Evolutionary conservation across 2,329 filamentous ascomycete species (phyloP), one percentile per base, ranked within the genome.

Genomic region (Aspergillus intermedius): DNA sequence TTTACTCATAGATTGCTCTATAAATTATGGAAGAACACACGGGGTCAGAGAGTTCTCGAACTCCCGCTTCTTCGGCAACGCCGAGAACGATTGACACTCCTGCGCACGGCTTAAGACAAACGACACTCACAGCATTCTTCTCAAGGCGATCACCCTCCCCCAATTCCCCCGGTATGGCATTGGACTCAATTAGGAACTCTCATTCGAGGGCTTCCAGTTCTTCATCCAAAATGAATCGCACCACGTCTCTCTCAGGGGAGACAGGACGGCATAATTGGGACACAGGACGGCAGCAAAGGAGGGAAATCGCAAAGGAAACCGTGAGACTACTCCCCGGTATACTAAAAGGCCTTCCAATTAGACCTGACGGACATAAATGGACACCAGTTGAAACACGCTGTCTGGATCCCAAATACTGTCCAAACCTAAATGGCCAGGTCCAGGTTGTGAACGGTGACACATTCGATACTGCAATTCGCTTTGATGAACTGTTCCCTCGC

Each of bases 371-470:
- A 9, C 22, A 40, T 19, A 12, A 19, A 19, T 40, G 19, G 10
- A 13, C 37, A 40, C 34, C 8, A 40, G 9, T 5, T 19, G 15
- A 22, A 19, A n/a, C n/a, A 35, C 19, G 17, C 21, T 10, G 15
- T 35, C 9, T 40, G 37, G 37, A 40, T 21, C 17, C 37, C 17
- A 40, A 21, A 5, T 40, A 40, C 17, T 40, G 37, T 5, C 37
- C 37, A 8, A 13, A 40, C 15, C 17, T 40, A 7, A 40, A 40
- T 12, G 37, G 37, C 37, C 15, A 40, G 19, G 37, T 40, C 37
- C 69, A 66, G 45, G 75, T 85, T 34, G 56, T 82, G 48, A 75
- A 82, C 55, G 71, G 73, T 15, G 82, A 86, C 56, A 77, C 76
- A 0, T 74, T 82, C 55, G 78, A 83, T 55, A 76, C 74, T 1